Percentiles rank a stretch among this genome's conserved stretches.
Conservation (phyloP, 768 basidiomycete genomes). For the Phylloporus sp. region DNA sequence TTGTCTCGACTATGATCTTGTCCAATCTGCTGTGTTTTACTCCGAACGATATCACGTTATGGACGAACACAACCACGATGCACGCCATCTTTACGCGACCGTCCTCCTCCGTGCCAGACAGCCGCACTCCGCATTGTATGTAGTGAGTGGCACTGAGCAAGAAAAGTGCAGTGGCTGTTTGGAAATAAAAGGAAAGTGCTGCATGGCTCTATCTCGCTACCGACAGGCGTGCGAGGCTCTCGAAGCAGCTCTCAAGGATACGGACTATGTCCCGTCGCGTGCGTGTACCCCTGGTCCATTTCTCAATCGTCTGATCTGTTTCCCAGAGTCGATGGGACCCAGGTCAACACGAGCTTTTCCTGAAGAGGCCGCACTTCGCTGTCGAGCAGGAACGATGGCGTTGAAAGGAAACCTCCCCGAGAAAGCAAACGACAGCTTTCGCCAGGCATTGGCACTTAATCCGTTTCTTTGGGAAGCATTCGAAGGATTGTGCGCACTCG, state of each 20-base stretch:
- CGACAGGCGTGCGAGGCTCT: slow-evolving; percentile 72
- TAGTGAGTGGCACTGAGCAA: slow-evolving; percentile 60
- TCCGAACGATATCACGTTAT: slow-evolving; percentile 78
- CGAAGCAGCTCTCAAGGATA: slow-evolving; percentile 54
- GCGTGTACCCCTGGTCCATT: slow-evolving; percentile 26
- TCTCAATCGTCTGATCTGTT: slow-evolving; percentile 11
- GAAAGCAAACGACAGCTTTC: slow-evolving; percentile 66
- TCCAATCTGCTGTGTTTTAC: slow-evolving; percentile 80
- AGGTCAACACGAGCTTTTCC: slow-evolving; percentile 57
- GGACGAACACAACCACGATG: slow-evolving; percentile 68
- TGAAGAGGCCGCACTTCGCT: slow-evolving; percentile 67
- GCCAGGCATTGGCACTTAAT: slow-evolving; percentile 63
- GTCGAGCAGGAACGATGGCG: slow-evolving; percentile 72
- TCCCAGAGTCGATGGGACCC: slow-evolving; percentile 49
- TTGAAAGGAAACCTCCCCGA: slow-evolving; percentile 74
- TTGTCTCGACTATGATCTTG: slow-evolving; percentile 76
- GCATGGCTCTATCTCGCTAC: slow-evolving; percentile 64
- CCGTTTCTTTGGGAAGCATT: slow-evolving; percentile 92
- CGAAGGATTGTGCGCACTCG: slow-evolving; percentile 77
- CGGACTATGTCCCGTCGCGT: slow-evolving; percentile 53
- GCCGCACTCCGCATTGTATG: slow-evolving; percentile 66
- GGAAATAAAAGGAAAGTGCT: slow-evolving; percentile 76
- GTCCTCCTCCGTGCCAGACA: slow-evolving; percentile 66
- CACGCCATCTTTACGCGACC: slow-evolving; percentile 80
- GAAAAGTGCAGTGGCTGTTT: slow-evolving; percentile 68